Evolutionary conservation across 2,329 filamentous ascomycete species (phyloP).

Genomic region (Paradendryphiella salina): DNA sequence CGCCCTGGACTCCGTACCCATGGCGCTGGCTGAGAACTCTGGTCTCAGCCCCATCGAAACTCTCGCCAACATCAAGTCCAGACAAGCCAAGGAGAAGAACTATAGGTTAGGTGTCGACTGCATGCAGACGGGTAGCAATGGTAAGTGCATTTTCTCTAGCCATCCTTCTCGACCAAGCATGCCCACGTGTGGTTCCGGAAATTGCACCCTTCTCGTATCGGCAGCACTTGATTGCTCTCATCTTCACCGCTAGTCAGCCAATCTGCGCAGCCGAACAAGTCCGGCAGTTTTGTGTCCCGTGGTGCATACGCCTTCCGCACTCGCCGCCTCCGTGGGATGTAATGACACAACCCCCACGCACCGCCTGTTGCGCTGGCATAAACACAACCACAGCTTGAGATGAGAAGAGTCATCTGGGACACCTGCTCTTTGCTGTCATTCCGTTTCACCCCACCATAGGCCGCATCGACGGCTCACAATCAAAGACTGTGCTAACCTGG

Average conservation of each 20-base stretch:
- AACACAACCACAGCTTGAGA: constrained; percentile 17
- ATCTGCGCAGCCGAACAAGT: constrained; percentile 11
- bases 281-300: constrained; percentile 23
- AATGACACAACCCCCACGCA: constrained; percentile 25
- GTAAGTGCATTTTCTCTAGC: constrained; percentile 50
- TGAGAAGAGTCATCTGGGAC: constrained; percentile 14
- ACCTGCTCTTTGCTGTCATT: constrained; percentile 13
- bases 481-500: constrained; percentile 32
- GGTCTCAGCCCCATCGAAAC: constrained; percentile 95
- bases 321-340: constrained; percentile 27
- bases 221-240: constrained; percentile 11
- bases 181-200: neutral
- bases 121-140: constrained; percentile 91
- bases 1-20: constrained; percentile 87
- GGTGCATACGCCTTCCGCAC: constrained; percentile 20
- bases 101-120: constrained; percentile 89
- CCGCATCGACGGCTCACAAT: constrained; percentile 14
- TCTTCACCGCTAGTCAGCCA: constrained; percentile 21
- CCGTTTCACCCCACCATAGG: constrained; percentile 5
- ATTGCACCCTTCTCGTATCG: neutral
- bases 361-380: constrained; percentile 18
- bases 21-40: constrained; percentile 97
- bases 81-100: constrained; percentile 87
- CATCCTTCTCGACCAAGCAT: constrained; percentile 6
- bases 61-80: constrained; percentile 90